Evolutionary conservation across 345 rosid species (phyloP).

Genomic region (Hibiscus trionum): DNA sequence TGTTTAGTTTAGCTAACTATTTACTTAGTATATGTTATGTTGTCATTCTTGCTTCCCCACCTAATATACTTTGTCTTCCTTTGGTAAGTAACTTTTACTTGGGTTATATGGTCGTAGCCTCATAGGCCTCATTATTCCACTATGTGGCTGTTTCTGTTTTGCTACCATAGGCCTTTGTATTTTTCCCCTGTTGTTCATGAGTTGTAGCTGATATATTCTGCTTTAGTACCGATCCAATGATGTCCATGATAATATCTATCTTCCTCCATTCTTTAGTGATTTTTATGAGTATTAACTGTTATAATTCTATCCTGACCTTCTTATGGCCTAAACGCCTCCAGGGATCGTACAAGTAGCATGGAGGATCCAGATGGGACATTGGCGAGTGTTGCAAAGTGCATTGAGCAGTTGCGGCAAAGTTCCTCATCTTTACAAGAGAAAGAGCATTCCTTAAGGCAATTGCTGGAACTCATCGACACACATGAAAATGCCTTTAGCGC

Average conservation of each 20-base stretch:
- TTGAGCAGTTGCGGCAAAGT: conserved; percentile 89
- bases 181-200: not conserved
- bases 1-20: not conserved
- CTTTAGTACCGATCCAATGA: not conserved
- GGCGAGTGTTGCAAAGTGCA: conserved; percentile 98
- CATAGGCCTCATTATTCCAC: too few relatives aligned
- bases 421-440: conserved; percentile 86
- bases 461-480: conserved; percentile 84
- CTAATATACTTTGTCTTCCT: not conserved
- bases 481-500: conserved; percentile 98
- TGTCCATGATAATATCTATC: not conserved
- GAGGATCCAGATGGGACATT: conserved; percentile 99
- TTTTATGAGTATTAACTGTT: not conserved
- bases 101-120: not conserved
- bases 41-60: not conserved
- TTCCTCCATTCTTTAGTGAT: not conserved
- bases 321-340: conserved; percentile 29
- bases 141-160: not conserved
- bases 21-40: not conserved
- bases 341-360: conserved; percentile 91
- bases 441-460: conserved; percentile 76
- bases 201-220: not conserved
- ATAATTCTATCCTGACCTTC: conserved; percentile 10
- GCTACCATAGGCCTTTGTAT: not conserved
- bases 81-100: not conserved